Evolutionary conservation across 2,329 filamentous ascomycete species (phyloP).

Genomic region (Tolypocladium capitatum): DNA sequence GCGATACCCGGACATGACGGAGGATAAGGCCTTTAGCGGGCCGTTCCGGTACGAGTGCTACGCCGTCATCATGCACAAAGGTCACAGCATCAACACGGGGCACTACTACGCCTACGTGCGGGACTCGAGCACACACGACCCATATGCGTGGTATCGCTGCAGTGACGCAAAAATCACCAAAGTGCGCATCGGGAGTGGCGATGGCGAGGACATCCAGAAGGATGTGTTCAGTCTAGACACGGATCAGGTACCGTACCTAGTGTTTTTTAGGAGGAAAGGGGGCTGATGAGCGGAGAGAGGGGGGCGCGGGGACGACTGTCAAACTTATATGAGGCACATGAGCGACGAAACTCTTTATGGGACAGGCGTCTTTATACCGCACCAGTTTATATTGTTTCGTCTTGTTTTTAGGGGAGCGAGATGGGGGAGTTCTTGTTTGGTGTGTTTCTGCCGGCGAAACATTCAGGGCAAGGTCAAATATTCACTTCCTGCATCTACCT

Average conservation of each 20-base stretch:
- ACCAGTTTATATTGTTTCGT: too few species aligned
- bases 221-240: slow-evolving; percentile 24
- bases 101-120: slow-evolving; percentile 69
- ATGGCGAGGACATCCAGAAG: slow-evolving; percentile 20
- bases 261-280: slow-evolving; percentile 30
- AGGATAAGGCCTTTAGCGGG: slow-evolving; percentile 27
- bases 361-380: not conserved
- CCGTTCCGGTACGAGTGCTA: slow-evolving; percentile 77
- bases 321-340: not conserved
- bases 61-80: slow-evolving; percentile 67
- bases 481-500: not conserved
- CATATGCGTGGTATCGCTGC: slow-evolving; percentile 34
- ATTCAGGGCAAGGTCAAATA: not conserved
- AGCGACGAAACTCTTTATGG: not conserved
- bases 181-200: slow-evolving; percentile 27
- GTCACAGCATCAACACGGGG: slow-evolving; percentile 52
- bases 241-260: slow-evolving; percentile 31
- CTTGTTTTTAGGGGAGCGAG: not conserved
- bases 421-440: not conserved
- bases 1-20: slow-evolving; percentile 10
- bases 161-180: slow-evolving; percentile 30
- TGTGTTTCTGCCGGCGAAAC: not conserved
- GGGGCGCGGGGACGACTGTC: not conserved
- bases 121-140: slow-evolving; percentile 34
- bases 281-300: not conserved